phyloP scores from a whole-genome alignment of 2,329 filamentous ascomycete genomes.

The Nemania abortiva region DNA sequence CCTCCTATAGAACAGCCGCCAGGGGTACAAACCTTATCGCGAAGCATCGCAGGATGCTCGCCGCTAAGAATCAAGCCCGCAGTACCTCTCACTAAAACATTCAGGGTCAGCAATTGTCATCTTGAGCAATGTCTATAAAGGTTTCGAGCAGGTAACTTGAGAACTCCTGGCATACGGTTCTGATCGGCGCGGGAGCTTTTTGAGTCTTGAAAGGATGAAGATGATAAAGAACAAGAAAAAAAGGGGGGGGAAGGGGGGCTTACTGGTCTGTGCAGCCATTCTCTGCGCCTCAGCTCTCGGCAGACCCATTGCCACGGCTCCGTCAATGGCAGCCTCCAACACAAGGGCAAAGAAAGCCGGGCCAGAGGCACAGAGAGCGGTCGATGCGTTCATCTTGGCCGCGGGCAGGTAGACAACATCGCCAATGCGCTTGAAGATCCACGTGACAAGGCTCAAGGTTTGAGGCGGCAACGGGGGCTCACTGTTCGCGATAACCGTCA shows the following conservation, averaged over 20 bases:
- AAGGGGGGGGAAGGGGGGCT: conserved; percentile 6
- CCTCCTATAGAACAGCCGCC: conserved; percentile 84
- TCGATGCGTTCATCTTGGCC: conserved; percentile 77
- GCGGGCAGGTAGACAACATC: conserved; percentile 76
- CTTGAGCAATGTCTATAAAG: background rate
- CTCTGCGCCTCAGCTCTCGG: conserved; percentile 77
- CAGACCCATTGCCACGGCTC: conserved; percentile 82
- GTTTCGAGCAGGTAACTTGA: background rate
- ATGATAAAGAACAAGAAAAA: background rate
- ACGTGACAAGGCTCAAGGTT: conserved; percentile 71
- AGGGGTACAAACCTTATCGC: conserved; percentile 82
- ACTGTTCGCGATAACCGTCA: conserved; percentile 80
- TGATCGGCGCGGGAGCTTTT: background rate
- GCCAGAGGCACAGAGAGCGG: conserved; percentile 79
- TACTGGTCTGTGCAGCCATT: conserved; percentile 80
- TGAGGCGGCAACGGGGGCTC: conserved; percentile 67
- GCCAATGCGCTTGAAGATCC: conserved; percentile 82
- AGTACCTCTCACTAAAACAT: conserved; percentile 70
- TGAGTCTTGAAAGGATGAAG: background rate
- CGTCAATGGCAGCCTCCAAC: conserved; percentile 80
- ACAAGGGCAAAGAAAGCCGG: conserved; percentile 82
- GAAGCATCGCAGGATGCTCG: conserved; percentile 79
- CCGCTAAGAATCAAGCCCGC: conserved; percentile 76
- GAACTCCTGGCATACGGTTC: background rate
- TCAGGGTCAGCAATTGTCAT: conserved; percentile 15